A percentile compares a stretch with the other conserved stretches of the same genome.
phyloP scores from a whole-genome alignment of 2,329 filamentous ascomycete genomes.

The Thermomyces lanuginosus region DNA sequence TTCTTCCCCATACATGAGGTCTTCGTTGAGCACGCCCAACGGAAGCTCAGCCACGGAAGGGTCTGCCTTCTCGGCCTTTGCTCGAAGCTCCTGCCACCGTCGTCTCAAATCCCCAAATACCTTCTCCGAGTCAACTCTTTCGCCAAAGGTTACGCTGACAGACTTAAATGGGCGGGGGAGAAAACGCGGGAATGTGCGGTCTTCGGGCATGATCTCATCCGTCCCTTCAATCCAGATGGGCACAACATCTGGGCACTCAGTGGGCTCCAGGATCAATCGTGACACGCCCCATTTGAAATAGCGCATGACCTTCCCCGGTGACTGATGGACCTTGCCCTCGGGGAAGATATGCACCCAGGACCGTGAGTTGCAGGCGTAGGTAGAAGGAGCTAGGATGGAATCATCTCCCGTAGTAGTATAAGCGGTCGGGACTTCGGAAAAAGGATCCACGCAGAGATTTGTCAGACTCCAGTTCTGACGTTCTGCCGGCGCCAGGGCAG shows the following conservation, averaged over 20 bases:
- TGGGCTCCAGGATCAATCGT: constrained; percentile 74
- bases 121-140: constrained; percentile 54
- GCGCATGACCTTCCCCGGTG: constrained; percentile 59
- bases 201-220: constrained; percentile 75
- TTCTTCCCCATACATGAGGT: constrained; percentile 53
- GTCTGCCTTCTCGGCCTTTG: constrained; percentile 34
- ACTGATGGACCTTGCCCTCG: constrained; percentile 86
- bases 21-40: constrained; percentile 45
- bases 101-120: constrained; percentile 62
- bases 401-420: constrained; percentile 26
- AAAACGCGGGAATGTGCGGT: constrained; percentile 61
- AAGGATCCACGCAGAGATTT: constrained; percentile 32
- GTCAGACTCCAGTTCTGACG: constrained; percentile 22
- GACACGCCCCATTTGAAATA: constrained; percentile 99
- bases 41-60: constrained; percentile 19
- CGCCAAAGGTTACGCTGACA: constrained; percentile 62
- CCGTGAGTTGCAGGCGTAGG: constrained; percentile 51
- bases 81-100: constrained; percentile 54
- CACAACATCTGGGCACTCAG: constrained; percentile 72
- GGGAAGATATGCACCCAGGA: constrained; percentile 93
- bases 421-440: constrained; percentile 27
- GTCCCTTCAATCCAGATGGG: constrained; percentile 91
- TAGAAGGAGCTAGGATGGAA: constrained; percentile 52
- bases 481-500: constrained; percentile 25
- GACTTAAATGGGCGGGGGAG: constrained; percentile 57